Evolutionary conservation across 306 rosid genomes (phyloP).

Genomic region (Cicer chorassanicum): DNA sequence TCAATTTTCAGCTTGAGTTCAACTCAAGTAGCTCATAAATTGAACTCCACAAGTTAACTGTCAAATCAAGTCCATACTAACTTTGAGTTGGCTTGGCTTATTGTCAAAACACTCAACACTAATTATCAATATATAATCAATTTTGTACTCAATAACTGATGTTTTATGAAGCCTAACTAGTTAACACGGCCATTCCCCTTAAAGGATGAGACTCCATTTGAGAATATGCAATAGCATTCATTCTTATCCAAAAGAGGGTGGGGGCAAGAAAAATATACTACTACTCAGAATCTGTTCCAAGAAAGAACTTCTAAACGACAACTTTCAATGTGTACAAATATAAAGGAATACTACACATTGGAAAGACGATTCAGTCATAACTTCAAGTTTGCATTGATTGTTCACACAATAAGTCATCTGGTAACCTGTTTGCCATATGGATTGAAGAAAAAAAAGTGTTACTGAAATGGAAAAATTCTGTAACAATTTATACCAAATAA

Average conservation of each 20-base stretch:
- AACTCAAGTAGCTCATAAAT: no score
- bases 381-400: slow-evolving; percentile 8
- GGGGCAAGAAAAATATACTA: background rate
- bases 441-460: slow-evolving; percentile 15
- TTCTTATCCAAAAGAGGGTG: background rate
- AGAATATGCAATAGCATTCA: slow-evolving; percentile 26
- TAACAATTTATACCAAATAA: background rate
- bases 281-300: background rate
- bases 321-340: slow-evolving; percentile 10
- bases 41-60: background rate
- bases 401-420: slow-evolving; percentile 15
- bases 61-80: background rate
- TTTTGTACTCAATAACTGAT: background rate
- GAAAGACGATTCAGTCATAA: slow-evolving; percentile 34
- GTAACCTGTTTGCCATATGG: slow-evolving; percentile 40
- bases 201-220: slow-evolving; percentile 8
- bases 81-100: background rate
- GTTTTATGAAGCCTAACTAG: slow-evolving; percentile 25
- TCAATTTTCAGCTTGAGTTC: no score
- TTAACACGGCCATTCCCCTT: background rate
- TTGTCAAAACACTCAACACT: background rate
- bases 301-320: slow-evolving; percentile 21
- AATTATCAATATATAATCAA: background rate
- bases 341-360: slow-evolving; percentile 18
- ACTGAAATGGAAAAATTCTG: slow-evolving; percentile 3